These are phyloP conservation scores for Trichosanthes truncata DNA, from an alignment of 306 rosid species.

Conservation along the genomic window DNA sequence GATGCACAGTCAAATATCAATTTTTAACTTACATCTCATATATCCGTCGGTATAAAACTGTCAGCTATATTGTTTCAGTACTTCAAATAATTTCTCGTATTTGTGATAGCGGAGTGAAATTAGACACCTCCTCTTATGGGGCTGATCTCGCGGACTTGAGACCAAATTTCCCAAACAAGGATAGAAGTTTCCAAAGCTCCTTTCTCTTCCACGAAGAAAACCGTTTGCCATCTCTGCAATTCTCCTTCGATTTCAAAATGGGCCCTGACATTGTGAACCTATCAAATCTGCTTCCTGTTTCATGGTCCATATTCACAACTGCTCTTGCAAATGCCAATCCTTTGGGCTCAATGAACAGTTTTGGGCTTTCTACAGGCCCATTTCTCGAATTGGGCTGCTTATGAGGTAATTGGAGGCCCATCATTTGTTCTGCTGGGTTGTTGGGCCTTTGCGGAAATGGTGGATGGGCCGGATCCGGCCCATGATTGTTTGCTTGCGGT, in stretches of 20 bases:
- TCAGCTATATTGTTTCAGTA: no score
- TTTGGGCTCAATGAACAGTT: slow-evolving; percentile 31
- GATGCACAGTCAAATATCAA: not conserved
- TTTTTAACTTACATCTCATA: not conserved
- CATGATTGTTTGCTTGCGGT: slow-evolving; percentile 15
- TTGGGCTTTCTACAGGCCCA: slow-evolving; percentile 12
- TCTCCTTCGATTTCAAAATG: slow-evolving; percentile 16
- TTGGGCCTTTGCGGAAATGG: slow-evolving; percentile 16
- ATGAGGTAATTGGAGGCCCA: not conserved
- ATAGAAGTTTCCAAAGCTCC: slow-evolving; percentile 25
- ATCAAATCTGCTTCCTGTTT: not conserved
- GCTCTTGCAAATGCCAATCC: slow-evolving; percentile 40
- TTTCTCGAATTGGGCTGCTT: not conserved
- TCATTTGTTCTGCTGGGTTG: not conserved
- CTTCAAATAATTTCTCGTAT: not conserved
- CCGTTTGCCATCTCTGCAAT: slow-evolving; percentile 16
- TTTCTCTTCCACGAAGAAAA: slow-evolving; percentile 26
- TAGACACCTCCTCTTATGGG: not conserved
- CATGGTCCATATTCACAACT: slow-evolving; percentile 21
- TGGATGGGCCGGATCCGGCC: slow-evolving; percentile 37
- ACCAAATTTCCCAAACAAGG: not conserved
- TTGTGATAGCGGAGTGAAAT: not conserved
- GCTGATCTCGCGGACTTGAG: not conserved
- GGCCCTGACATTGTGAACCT: slow-evolving; percentile 1
- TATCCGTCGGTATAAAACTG: not conserved